Percentiles rank a stretch among this genome's conserved stretches.
These are phyloP conservation scores for Inga oerstediana DNA, from an alignment of 306 rosid species.

Conservation along the genomic window DNA sequence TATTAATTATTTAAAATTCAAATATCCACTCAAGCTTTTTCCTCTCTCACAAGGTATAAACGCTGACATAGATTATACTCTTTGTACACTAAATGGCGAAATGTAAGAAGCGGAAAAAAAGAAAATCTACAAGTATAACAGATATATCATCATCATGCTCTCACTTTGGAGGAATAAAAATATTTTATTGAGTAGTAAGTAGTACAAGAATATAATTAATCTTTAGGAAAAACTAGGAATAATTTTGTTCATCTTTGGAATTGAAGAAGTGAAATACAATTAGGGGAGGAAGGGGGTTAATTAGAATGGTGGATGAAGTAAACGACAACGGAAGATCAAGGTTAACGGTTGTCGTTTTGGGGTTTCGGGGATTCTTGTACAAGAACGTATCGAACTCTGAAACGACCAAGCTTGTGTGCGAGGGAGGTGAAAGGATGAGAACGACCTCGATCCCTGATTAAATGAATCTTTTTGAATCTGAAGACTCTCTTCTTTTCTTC, in stretches of 20 bases:
- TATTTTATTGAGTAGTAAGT: neutral
- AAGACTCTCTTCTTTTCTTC: neutral
- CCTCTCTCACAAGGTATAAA: too few species aligned
- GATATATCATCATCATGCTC: neutral
- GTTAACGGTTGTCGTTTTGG: neutral
- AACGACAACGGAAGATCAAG: neutral
- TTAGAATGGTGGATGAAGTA: neutral
- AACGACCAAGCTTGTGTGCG: constrained; percentile 1
- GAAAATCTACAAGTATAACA: too few species aligned
- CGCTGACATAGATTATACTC: too few species aligned
- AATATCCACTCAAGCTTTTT: too few species aligned
- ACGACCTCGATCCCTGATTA: neutral
- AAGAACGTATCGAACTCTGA: neutral
- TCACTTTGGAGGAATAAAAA: neutral
- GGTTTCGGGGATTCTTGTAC: neutral
- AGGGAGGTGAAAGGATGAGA: neutral
- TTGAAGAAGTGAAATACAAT: neutral
- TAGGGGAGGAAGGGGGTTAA: neutral
- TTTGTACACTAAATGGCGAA: neutral
- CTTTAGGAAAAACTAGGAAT: neutral
- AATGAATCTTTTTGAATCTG: neutral
- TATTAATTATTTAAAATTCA: too few species aligned
- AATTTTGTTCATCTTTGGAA: too few species aligned
- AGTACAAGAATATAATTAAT: neutral
- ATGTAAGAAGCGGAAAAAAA: neutral